Evolutionary conservation across 2,329 filamentous ascomycete species (phyloP).

Genomic region (Basipetospora chlamydospora): DNA sequence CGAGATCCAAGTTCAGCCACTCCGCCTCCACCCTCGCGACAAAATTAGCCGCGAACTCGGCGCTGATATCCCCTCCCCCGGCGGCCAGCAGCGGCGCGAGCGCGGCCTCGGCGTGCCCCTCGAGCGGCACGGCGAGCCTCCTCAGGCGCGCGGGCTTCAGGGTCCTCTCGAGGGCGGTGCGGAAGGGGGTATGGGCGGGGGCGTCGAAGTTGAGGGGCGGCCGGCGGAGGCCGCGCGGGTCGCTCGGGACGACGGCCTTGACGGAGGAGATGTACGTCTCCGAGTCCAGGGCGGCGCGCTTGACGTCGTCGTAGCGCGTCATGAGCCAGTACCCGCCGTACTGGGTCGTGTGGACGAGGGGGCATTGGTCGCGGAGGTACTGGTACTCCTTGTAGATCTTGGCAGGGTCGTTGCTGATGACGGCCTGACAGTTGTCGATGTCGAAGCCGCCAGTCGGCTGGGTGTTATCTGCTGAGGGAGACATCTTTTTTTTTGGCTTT

Average conservation of each 20-base stretch:
- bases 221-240: constrained; percentile 9
- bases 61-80: constrained; percentile 9
- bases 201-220: constrained; percentile 12
- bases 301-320: constrained; percentile 11
- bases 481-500: too few relatives aligned
- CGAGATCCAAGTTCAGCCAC: constrained; percentile 11
- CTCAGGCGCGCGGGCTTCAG: constrained; percentile 9
- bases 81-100: constrained; percentile 7
- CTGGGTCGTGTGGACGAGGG: constrained; percentile 9
- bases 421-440: constrained; percentile 9
- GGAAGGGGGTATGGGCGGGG: constrained; percentile 11
- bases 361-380: constrained; percentile 9
- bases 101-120: constrained; percentile 8
- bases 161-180: constrained; percentile 10
- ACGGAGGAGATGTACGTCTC: constrained; percentile 9
- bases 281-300: constrained; percentile 10
- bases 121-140: constrained; percentile 7
- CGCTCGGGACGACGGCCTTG: constrained; percentile 9
- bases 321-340: constrained; percentile 12
- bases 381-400: constrained; percentile 11
- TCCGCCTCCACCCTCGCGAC: constrained; percentile 11
- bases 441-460: constrained; percentile 1
- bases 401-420: constrained; percentile 9
- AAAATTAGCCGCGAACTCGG: constrained; percentile 10
- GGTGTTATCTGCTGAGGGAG: background rate